Evolutionary conservation across 2,329 filamentous ascomycete genomes (phyloP).

Genomic region (Sporothrix inflata): DNA sequence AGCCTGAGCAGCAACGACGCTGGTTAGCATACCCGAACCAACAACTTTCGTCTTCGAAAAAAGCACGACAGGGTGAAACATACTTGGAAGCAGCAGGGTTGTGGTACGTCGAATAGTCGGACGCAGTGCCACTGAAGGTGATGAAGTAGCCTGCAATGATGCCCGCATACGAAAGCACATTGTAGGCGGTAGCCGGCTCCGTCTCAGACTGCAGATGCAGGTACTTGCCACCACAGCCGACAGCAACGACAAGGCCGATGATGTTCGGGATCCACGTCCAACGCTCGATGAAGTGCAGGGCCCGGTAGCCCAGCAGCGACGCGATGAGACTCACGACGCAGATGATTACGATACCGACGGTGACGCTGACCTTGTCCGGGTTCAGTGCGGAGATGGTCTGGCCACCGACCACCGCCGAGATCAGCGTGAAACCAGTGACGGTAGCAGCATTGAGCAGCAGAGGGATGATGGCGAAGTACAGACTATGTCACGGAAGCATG

Average conservation of each 20-base stretch:
- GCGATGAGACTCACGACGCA: conserved; percentile 56
- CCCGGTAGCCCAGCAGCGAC: conserved; percentile 58
- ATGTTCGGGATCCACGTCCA: conserved; percentile 62
- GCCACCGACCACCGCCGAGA: conserved; percentile 60
- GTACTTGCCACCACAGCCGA: conserved; percentile 56
- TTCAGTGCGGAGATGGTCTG: conserved; percentile 55
- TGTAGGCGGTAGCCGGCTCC: conserved; percentile 43
- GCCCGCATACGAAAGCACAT: conserved; percentile 50
- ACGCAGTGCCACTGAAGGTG: conserved; percentile 58
- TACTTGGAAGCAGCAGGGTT: conserved; percentile 48
- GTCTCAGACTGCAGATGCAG: conserved; percentile 51
- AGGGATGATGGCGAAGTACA: conserved; percentile 56
- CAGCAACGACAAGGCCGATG: conserved; percentile 54
- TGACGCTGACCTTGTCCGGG: conserved; percentile 51
- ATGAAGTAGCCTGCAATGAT: conserved; percentile 58
- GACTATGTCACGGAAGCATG: conserved; percentile 35
- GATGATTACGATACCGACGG: conserved; percentile 61
- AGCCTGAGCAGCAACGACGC: conserved; percentile 36
- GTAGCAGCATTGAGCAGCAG: conserved; percentile 60
- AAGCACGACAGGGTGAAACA: neutral
- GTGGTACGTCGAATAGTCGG: conserved; percentile 63
- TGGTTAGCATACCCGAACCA: neutral
- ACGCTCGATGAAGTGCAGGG: conserved; percentile 58
- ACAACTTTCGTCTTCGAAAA: neutral
- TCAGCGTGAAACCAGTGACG: conserved; percentile 60